Conservation (phyloP, 106 monocot genomes). For the Acorus gramineus region DNA sequence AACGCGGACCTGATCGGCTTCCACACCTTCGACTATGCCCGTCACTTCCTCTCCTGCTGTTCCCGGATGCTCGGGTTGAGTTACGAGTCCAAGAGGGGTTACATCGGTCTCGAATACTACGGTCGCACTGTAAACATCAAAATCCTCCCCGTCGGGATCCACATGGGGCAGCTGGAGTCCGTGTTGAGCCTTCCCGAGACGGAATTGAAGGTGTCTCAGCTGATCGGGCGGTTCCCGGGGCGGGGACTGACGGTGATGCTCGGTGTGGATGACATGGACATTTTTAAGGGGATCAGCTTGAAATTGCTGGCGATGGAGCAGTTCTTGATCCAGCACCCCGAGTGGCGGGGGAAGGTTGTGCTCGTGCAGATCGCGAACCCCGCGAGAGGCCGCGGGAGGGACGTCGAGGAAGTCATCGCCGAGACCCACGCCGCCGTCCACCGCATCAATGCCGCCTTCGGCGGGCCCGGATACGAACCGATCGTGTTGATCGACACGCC, state of each 20-base stretch:
- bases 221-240: slow-evolving; percentile 31
- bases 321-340: slow-evolving; percentile 36
- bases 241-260: slow-evolving; percentile 36
- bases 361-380: slow-evolving; percentile 73
- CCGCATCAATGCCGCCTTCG: slow-evolving; percentile 49
- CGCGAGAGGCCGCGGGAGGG: slow-evolving; percentile 51
- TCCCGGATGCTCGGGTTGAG: slow-evolving; percentile 60
- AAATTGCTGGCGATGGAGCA: slow-evolving; percentile 65
- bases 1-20: slow-evolving; percentile 65
- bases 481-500: slow-evolving; percentile 51
- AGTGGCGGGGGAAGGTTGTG: slow-evolving; percentile 37
- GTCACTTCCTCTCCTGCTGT: slow-evolving; percentile 69
- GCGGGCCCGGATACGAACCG: slow-evolving; percentile 35
- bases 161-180: slow-evolving; percentile 49
- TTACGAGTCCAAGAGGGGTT: slow-evolving; percentile 58
- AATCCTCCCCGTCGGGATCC: slow-evolving; percentile 71
- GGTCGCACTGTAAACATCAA: slow-evolving; percentile 56
- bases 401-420: slow-evolving; percentile 42
- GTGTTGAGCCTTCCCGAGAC: slow-evolving; percentile 38
- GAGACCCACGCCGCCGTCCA: slow-evolving; percentile 44
- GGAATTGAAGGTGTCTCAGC: slow-evolving; percentile 30
- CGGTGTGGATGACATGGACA: slow-evolving; percentile 71
- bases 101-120: slow-evolving; percentile 65
- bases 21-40: slow-evolving; percentile 72
- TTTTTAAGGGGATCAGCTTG: slow-evolving; percentile 67